Evolutionary conservation across 2,329 filamentous ascomycete species (phyloP), one percentile per base, ranked within the genome.

Genomic region (Venturia pyrina): DNA sequence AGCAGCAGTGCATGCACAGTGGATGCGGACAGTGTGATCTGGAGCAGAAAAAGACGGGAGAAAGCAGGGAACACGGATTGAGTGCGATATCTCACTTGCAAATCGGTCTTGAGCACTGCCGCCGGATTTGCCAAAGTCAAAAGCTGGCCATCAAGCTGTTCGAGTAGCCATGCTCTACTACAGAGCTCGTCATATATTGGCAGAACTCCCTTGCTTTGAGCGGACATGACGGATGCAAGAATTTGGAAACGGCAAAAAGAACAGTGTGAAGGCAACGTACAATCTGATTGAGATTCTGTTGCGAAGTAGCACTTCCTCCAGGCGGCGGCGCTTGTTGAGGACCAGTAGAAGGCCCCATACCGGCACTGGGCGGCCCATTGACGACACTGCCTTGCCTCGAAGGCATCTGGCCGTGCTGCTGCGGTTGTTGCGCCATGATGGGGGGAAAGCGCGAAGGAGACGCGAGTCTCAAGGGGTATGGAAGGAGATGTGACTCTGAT

Each of bases 271-370:
- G 6, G 11, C 28, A 21, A 81, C 93, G 84, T 83, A 97, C 93
- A 77, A 98, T 98, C 71, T 96, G 92, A 72, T 98, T 98, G 1
- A 97, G 78, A 73, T 97, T 96, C 72, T 96, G 91, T 69, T 93
- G 91, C 1, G 89, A 91, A 78, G 91, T 87, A 17, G 76, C 76
- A 61, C 80, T 74, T 66, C 81, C 75, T 70, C 77, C 68, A 67
- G 76, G 72, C 68, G 80, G 76, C 67, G 82, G 79, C 68, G 81
- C 80, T 68, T 80, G 78, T 66, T 79, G 78, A 68, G 72, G 73
- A 63, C 76, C 75, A 41, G 74, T 72, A 53, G 73, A 73, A 37
- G 77, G 71, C 2, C 66, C 48, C 65, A 69, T 65, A 17, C 76
- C 75, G 34, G 75, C 75, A 57, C 73, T 76, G 40, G 75, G 75